Conservation (phyloP, 208 protist genomes). For the Wallacemonas rigidus region DNA sequence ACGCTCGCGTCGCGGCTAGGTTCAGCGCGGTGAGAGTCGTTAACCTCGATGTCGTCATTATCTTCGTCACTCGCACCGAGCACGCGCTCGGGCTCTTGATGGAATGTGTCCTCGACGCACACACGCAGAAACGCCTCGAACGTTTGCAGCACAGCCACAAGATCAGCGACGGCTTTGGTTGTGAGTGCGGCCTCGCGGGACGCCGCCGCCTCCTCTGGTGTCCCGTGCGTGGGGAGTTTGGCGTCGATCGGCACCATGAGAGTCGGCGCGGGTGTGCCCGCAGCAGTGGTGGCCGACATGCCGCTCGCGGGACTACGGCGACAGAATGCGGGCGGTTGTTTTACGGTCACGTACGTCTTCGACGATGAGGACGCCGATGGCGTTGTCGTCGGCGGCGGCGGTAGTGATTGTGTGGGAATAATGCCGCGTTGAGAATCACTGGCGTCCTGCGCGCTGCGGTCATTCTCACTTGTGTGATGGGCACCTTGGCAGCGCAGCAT, state of each 20-base stretch:
- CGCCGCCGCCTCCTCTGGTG: background rate
- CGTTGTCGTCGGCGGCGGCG: background rate
- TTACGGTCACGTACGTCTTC: constrained; percentile 1
- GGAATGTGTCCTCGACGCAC: background rate
- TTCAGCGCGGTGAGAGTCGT: background rate
- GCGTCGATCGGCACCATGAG: background rate
- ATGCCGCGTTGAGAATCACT: background rate
- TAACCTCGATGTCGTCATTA: background rate
- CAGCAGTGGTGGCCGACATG: background rate
- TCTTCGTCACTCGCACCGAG: background rate
- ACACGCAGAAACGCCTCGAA: constrained; percentile 16
- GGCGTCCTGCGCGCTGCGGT: background rate
- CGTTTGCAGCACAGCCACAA: constrained; percentile 3
- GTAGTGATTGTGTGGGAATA: background rate
- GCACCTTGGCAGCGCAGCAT: background rate
- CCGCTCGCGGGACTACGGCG: background rate
- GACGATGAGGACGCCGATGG: background rate
- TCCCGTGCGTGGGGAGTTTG: background rate
- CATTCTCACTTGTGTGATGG: background rate
- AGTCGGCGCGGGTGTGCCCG: background rate
- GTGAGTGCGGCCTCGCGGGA: constrained; percentile 9
- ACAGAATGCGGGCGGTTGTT: background rate
- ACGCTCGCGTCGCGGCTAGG: background rate
- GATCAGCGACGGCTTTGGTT: constrained; percentile 12
- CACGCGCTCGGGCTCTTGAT: background rate